phyloP scores from a whole-genome alignment of 139 green algal species.

The Auxenochlorella pyrenoidosa region DNA sequence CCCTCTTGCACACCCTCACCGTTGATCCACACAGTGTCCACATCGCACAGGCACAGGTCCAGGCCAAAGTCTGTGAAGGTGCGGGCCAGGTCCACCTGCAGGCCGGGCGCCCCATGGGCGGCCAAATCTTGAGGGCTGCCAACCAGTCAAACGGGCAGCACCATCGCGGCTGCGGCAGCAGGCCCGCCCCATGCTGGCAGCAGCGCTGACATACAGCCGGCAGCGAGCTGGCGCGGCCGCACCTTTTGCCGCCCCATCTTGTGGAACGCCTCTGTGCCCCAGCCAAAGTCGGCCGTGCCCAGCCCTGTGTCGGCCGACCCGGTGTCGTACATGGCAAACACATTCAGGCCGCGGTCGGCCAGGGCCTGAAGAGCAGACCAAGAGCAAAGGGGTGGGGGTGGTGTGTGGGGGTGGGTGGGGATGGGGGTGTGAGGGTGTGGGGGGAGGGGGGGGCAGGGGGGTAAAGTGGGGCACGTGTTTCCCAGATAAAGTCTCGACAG shows the following conservation, averaged over 20 bases:
- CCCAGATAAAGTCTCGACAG: too few relatives aligned
- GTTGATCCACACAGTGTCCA: slow-evolving; percentile 91
- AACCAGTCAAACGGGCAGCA: neutral
- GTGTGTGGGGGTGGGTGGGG: neutral
- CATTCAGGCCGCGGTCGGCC: slow-evolving; percentile 58
- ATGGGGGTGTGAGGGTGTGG: too few relatives aligned
- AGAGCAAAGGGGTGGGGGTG: too few relatives aligned
- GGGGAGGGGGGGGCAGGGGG: too few relatives aligned
- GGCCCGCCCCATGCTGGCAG: neutral
- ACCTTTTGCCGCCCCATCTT: slow-evolving; percentile 96
- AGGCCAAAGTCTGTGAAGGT: slow-evolving; percentile 80
- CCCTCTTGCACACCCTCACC: too few relatives aligned
- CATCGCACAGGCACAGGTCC: slow-evolving; percentile 89
- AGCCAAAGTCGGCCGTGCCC: slow-evolving; percentile 85
- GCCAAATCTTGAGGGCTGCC: too few relatives aligned
- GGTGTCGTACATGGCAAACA: slow-evolving; percentile 83
- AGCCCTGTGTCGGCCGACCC: slow-evolving; percentile 1
- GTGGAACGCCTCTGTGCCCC: slow-evolving; percentile 90
- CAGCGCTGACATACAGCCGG: neutral
- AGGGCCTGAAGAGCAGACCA: slow-evolving; percentile 60
- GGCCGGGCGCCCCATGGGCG: too few relatives aligned
- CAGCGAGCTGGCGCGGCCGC: neutral
- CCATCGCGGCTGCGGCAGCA: too few relatives aligned
- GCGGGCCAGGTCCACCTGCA: slow-evolving; percentile 31
- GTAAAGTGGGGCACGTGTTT: too few relatives aligned